Base-by-base conservation (phyloP, 345 rosid genomes). In the Anacardium occidentale region DNA sequence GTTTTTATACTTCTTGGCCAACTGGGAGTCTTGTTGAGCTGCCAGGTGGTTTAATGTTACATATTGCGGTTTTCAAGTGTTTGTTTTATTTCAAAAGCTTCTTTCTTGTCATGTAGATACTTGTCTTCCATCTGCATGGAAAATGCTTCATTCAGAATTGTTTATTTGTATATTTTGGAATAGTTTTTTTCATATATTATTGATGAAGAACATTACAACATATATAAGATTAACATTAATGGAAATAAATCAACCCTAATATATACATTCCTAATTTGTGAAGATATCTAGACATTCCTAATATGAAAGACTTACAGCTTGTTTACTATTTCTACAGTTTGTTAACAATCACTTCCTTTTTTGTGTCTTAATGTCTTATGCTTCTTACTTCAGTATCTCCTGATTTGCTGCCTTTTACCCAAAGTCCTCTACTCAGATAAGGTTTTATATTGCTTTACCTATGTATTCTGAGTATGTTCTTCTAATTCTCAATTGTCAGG, bases 401-500 rank as follows among this genome's bases (percentile, higher is more conserved):
- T 25, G 24, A 55, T 37, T 37, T 37, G 9, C 42, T 61, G 32
- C 25, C n/a, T 8, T 62, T 32, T 56, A 21, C 25, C n/a, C 9
- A 37, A 37, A 37, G 5, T 9, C 42, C 47, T 20, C 52, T 71
- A 20, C 53, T 24, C 26, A 63, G 44, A 45, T 42, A 50, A 48
- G 24, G 53, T 72, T 12, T 61, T 62, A 10, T 26, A 29, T 67
- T 47, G 20, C 25, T 48, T 67, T 55, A 32, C 58, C 45, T 57
- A 54, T 55, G 21, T 25, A 21, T 42, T 47, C 1, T 62, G 25
- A 63, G 8, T 45, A 2, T 40, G 11, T 34, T 64, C 3, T 63
- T 65, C 68, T 78, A 32, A 65, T 6, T 21, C 64, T 60, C 70
- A 13, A 21, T 24, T 80, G 69, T 75, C 78, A 92, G 96, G 68